Percentiles rank a stretch among this genome's conserved stretches.
phyloP scores from a whole-genome alignment of 371 early-diverging fungal species.

The Mortierella sp. region DNA sequence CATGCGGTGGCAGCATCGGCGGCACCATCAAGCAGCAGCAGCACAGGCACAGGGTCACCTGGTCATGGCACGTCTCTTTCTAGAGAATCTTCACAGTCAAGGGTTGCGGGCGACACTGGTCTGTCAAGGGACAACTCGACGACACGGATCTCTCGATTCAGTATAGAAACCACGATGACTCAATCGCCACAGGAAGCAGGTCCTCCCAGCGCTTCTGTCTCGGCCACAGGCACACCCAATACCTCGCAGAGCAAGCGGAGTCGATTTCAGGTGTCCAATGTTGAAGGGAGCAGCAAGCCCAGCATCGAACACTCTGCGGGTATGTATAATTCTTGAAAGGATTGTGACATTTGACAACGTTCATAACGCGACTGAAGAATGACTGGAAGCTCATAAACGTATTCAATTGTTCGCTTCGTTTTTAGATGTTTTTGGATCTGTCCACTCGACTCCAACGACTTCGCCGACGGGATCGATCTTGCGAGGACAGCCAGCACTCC shows the following conservation, averaged over 20 bases:
- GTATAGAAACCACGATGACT: constrained; percentile 31
- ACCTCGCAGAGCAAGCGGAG: constrained; percentile 35
- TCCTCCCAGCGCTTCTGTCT: not conserved
- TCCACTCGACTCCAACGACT: constrained; percentile 42
- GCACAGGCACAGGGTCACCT: constrained; percentile 30
- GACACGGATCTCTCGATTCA: constrained; percentile 44
- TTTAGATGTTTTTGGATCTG: constrained; percentile 32
- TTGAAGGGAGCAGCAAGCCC: constrained; percentile 32
- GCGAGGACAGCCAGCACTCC: constrained; percentile 36
- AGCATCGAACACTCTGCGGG: constrained; percentile 6
- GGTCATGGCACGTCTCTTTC: constrained; percentile 26
- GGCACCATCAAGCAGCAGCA: constrained; percentile 12
- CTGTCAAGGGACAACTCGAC: constrained; percentile 39
- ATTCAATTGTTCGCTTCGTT: not conserved
- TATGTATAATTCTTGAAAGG: not conserved
- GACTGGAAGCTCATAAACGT: not conserved
- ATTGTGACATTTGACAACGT: not conserved
- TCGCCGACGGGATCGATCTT: constrained; percentile 50
- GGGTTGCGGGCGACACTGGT: constrained; percentile 25
- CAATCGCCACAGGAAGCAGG: constrained; percentile 6
- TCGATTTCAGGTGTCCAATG: constrained; percentile 56
- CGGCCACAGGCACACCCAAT: constrained; percentile 17
- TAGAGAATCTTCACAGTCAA: constrained; percentile 52
- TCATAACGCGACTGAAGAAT: not conserved
- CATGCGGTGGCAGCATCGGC: constrained; percentile 14